Conservation (phyloP, 805 yeast species). For the Ogataea polymorpha region DNA sequence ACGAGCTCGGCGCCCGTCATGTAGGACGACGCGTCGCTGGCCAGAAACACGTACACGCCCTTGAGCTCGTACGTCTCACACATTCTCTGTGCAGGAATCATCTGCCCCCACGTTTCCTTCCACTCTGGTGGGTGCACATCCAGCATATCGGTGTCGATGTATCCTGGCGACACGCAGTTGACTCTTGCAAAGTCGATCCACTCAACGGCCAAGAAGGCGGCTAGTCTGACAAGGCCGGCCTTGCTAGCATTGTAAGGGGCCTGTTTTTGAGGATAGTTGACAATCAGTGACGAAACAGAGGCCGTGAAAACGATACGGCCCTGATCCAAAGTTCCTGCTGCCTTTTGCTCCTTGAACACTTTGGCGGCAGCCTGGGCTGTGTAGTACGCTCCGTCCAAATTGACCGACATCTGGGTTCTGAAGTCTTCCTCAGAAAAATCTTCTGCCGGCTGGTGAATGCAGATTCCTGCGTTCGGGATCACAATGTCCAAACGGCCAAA, state of each 20-base stretch:
- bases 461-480: slow-evolving; percentile 42
- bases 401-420: slow-evolving; percentile 43
- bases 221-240: slow-evolving; percentile 44
- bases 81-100: slow-evolving; percentile 43
- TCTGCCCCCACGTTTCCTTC: slow-evolving; percentile 23
- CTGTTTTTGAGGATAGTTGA: slow-evolving; percentile 47
- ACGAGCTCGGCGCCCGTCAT: slow-evolving; percentile 45
- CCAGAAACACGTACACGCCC: slow-evolving; percentile 49
- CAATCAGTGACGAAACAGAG: slow-evolving; percentile 48
- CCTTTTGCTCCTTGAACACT: slow-evolving; percentile 41
- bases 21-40: slow-evolving; percentile 47
- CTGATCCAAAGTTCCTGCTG: slow-evolving; percentile 17
- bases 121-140: slow-evolving; percentile 25
- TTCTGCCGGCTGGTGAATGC: slow-evolving; percentile 30
- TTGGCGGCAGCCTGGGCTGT: slow-evolving; percentile 47
- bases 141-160: slow-evolving; percentile 42
- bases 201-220: slow-evolving; percentile 42
- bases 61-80: slow-evolving; percentile 44
- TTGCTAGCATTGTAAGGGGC: slow-evolving; percentile 45
- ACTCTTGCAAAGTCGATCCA: slow-evolving; percentile 47
- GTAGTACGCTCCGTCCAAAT: slow-evolving; percentile 45
- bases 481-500: slow-evolving; percentile 40
- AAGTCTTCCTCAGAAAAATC: slow-evolving; percentile 26
- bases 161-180: slow-evolving; percentile 47
- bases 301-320: slow-evolving; percentile 50